phyloP scores from a whole-genome alignment of 2,329 filamentous ascomycete genomes.

The Sarocladium strictum region DNA sequence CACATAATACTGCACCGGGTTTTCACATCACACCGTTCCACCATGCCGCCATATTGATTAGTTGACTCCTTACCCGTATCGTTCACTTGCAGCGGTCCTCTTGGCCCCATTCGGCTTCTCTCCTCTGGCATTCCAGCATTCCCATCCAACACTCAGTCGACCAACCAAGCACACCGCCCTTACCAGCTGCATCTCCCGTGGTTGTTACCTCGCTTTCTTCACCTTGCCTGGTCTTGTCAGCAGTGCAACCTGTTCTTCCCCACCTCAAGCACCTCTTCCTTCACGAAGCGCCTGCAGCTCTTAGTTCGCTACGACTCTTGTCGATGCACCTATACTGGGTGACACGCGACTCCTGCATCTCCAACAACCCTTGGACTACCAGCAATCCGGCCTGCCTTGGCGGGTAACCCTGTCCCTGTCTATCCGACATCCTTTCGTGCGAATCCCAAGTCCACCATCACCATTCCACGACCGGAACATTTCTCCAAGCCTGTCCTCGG shows the following conservation, averaged over 20 bases:
- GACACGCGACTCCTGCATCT: slow-evolving; percentile 6
- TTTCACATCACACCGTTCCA: background rate
- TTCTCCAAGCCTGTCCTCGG: background rate
- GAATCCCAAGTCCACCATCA: background rate
- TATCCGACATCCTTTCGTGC: background rate
- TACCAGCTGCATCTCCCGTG: background rate
- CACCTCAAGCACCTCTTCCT: background rate
- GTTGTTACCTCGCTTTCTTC: background rate
- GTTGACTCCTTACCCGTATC: background rate
- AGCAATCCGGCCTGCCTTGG: background rate
- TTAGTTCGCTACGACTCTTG: background rate
- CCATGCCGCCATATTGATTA: slow-evolving; percentile 1
- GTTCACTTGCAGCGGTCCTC: background rate
- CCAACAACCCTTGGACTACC: background rate
- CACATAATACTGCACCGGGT: too few species aligned
- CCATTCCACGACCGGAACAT: background rate
- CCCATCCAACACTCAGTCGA: background rate
- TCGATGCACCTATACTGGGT: background rate
- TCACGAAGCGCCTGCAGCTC: background rate
- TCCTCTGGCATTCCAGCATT: slow-evolving; percentile 14
- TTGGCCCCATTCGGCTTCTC: slow-evolving; percentile 14
- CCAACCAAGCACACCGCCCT: slow-evolving; percentile 3
- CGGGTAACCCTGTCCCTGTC: background rate
- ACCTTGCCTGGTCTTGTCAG: background rate
- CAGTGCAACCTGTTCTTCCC: background rate